A percentile compares a stretch with the other conserved stretches of the same genome.
Evolutionary conservation across 2,329 filamentous ascomycete genomes (phyloP).

Genomic region (Trematosphaeria pertusa): DNA sequence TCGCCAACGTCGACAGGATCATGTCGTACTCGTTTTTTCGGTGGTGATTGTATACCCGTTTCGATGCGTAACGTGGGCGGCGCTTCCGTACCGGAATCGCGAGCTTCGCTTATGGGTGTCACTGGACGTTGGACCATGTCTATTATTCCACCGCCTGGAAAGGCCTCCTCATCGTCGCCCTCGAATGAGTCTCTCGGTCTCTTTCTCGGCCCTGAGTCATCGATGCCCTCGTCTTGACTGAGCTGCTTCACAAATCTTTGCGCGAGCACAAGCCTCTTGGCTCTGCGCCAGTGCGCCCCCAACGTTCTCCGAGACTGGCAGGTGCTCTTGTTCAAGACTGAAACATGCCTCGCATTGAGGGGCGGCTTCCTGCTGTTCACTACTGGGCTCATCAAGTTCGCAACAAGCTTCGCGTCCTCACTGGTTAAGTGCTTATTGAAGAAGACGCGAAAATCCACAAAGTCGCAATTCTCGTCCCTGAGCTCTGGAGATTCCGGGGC

Average conservation of each 20-base stretch:
- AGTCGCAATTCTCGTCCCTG: conserved; percentile 9
- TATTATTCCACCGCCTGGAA: background rate
- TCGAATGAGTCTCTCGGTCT: background rate
- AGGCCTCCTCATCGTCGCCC: background rate
- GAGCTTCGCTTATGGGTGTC: background rate
- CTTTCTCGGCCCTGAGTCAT: background rate
- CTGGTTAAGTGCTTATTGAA: conserved; percentile 9
- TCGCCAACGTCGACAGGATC: too few species aligned
- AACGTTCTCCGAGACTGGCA: background rate
- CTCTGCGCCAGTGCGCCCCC: background rate
- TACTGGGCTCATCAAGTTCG: conserved; percentile 3
- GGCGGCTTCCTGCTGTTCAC: background rate
- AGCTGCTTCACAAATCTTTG: background rate
- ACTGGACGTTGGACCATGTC: background rate
- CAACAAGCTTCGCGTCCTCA: conserved; percentile 4
- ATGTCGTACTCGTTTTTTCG: too few species aligned
- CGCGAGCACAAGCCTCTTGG: background rate
- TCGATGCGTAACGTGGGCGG: too few species aligned
- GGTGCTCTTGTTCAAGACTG: conserved; percentile 1
- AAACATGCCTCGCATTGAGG: conserved; percentile 11
- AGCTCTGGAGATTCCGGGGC: background rate
- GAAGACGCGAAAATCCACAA: conserved; percentile 15
- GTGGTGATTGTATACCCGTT: too few species aligned
- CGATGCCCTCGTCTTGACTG: background rate
- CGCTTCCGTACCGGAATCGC: too few species aligned